A percentile compares a stretch with the other conserved stretches of the same genome.
These are phyloP conservation scores for Akanthomyces dipterigenus DNA, from an alignment of 2,329 filamentous ascomycete species.

Conservation along the genomic window DNA sequence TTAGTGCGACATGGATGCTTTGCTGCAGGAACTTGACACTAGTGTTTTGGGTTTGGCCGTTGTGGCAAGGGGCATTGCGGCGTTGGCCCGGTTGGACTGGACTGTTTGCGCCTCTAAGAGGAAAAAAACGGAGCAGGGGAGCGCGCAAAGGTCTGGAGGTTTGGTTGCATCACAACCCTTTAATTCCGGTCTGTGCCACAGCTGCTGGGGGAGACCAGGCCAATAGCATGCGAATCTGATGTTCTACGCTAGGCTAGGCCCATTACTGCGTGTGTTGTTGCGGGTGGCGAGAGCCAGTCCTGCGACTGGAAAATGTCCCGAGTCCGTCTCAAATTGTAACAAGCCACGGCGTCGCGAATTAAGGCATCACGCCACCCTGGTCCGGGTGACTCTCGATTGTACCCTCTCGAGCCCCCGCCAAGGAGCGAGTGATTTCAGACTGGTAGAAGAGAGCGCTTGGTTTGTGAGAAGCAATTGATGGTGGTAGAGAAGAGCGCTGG, in stretches of 20 bases:
- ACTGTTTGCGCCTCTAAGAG: not conserved
- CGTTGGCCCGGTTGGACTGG: not conserved
- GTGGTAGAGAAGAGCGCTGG: not conserved
- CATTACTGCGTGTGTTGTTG: not conserved
- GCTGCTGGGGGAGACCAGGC: not conserved
- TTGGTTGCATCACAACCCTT: constrained; percentile 2
- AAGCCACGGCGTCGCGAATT: constrained; percentile 7
- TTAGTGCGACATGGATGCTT: not conserved
- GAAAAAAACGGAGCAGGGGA: not conserved
- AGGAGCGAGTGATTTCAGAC: not conserved
- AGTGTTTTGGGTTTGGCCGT: constrained; percentile 9
- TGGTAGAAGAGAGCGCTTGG: not conserved
- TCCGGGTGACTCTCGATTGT: not conserved
- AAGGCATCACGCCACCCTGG: not conserved
- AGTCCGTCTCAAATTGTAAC: constrained; percentile 12
- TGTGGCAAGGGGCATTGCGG: not conserved
- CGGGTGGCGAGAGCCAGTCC: not conserved
- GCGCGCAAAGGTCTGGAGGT: not conserved
- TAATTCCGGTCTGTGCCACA: constrained; percentile 5
- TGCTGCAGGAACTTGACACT: constrained; percentile 7
- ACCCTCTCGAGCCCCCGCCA: not conserved
- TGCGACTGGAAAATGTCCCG: constrained; percentile 2
- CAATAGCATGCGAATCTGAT: not conserved
- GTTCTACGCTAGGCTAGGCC: not conserved
- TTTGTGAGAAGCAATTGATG: not conserved